Evolutionary conservation across 1,284 basidiomycete species (phyloP).

Genomic region (Rhizopogon parksii): DNA sequence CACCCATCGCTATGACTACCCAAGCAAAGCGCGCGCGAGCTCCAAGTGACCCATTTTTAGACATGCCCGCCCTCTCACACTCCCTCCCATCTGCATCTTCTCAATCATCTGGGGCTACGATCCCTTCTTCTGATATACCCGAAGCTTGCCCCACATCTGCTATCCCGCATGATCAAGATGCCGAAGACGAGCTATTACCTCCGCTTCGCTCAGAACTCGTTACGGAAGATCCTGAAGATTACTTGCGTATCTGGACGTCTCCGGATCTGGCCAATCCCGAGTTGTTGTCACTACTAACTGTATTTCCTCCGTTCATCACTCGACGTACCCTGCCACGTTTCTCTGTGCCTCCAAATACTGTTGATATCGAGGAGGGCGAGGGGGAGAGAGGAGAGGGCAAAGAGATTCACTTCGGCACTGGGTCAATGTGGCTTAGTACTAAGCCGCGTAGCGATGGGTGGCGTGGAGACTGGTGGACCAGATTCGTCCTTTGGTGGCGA

Average conservation of each 20-base stretch:
- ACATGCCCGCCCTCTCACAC: constrained; percentile 53
- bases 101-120: constrained; percentile 43
- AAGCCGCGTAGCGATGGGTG: constrained; percentile 52
- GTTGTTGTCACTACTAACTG: constrained; percentile 48
- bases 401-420: constrained; percentile 62
- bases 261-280: constrained; percentile 67
- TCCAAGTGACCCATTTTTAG: constrained; percentile 73
- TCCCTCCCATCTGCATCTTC: constrained; percentile 44
- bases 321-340: constrained; percentile 61
- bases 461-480: constrained; percentile 68
- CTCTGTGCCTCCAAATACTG: constrained; percentile 27
- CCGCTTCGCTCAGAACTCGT: constrained; percentile 30
- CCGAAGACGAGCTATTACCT: constrained; percentile 31
- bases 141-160: constrained; percentile 38
- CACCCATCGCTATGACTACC: constrained; percentile 34
- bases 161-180: constrained; percentile 20
- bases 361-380: constrained; percentile 62
- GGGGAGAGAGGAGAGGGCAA: constrained; percentile 44
- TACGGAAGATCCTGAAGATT: constrained; percentile 44
- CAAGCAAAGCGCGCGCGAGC: constrained; percentile 59
- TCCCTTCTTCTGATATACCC: constrained; percentile 27
- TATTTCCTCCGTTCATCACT: constrained; percentile 67
- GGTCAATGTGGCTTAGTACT: constrained; percentile 60
- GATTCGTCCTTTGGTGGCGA: constrained; percentile 66
- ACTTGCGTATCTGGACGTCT: constrained; percentile 62